These are phyloP conservation scores for Globisporangium iwayamae DNA, from an alignment of 352 stramenopile species.

Conservation along the genomic window DNA sequence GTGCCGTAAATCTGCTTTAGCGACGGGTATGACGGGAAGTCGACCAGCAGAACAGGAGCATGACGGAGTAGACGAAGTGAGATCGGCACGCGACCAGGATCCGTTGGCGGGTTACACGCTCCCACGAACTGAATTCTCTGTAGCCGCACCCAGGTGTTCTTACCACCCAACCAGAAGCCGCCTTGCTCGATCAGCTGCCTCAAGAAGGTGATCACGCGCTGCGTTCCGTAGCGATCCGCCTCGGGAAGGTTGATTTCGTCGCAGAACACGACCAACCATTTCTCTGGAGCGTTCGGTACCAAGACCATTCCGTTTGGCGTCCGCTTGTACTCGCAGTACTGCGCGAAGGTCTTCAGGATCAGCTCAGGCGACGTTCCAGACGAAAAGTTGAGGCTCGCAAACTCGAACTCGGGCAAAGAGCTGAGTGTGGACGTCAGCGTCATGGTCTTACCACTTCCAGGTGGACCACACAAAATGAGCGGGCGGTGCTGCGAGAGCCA, in stretches of 20 bases:
- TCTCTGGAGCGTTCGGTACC: constrained; percentile 91
- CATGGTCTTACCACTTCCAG: constrained; percentile 99
- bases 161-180: constrained; percentile 86
- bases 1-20: constrained; percentile 99
- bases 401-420: constrained; percentile 96
- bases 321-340: constrained; percentile 99
- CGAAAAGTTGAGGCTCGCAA: constrained; percentile 99
- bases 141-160: constrained; percentile 90
- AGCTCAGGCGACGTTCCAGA: constrained; percentile 97
- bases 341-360: constrained; percentile 97
- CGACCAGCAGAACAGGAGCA: constrained; percentile 98
- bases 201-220: constrained; percentile 99
- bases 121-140: constrained; percentile 95
- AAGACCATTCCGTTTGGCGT: constrained; percentile 96
- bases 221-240: constrained; percentile 98
- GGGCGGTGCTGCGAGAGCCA: constrained; percentile 97
- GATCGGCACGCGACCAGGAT: constrained; percentile 96
- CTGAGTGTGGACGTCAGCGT: constrained; percentile 97
- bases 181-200: constrained; percentile 97
- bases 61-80: constrained; percentile 98
- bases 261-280: constrained; percentile 99
- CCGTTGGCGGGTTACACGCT: constrained; percentile 99
- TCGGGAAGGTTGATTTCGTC: constrained; percentile 99
- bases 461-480: constrained; percentile 97
- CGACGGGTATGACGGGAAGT: constrained; percentile 96